A percentile compares a stretch with the other conserved stretches of the same genome.
These are phyloP conservation scores for Onygenales sp. DNA, from an alignment of 2,329 filamentous ascomycete species.

Conservation along the genomic window DNA sequence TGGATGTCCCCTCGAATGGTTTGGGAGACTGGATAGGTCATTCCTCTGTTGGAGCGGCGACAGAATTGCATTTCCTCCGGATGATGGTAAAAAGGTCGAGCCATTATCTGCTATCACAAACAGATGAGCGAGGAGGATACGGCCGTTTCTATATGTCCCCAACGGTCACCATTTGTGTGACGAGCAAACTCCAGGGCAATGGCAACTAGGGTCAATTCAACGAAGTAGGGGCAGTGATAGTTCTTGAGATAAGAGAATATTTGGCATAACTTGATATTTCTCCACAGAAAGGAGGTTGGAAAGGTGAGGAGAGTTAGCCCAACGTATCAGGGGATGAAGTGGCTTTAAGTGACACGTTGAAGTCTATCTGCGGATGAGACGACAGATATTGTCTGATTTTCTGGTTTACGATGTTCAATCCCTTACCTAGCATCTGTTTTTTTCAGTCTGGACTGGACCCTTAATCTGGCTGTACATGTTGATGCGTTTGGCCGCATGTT, in stretches of 20 bases:
- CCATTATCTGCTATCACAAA: slow-evolving; percentile 14
- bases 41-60: slow-evolving; percentile 15
- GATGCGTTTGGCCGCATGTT: too few species aligned
- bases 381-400: neutral
- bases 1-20: slow-evolving; percentile 17
- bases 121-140: slow-evolving; percentile 1
- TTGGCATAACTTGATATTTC: neutral
- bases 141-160: slow-evolving; percentile 3
- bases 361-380: neutral
- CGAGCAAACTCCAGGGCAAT: neutral
- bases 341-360: neutral
- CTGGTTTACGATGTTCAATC: too few species aligned
- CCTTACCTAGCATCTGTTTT: neutral
- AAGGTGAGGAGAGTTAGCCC: neutral
- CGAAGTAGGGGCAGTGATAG: neutral
- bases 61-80: slow-evolving; percentile 18
- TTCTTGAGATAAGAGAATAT: neutral
- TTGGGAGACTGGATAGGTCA: slow-evolving; percentile 16
- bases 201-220: neutral
- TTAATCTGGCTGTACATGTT: too few species aligned
- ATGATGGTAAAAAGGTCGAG: slow-evolving; percentile 14
- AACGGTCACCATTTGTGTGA: slow-evolving; percentile 1
- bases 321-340: neutral
- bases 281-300: neutral
- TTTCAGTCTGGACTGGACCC: too few species aligned